Percentiles rank a stretch among this genome's conserved stretches.
phyloP scores from a whole-genome alignment of 1,284 basidiomycete genomes.

The Pisolithus thermaeus region DNA sequence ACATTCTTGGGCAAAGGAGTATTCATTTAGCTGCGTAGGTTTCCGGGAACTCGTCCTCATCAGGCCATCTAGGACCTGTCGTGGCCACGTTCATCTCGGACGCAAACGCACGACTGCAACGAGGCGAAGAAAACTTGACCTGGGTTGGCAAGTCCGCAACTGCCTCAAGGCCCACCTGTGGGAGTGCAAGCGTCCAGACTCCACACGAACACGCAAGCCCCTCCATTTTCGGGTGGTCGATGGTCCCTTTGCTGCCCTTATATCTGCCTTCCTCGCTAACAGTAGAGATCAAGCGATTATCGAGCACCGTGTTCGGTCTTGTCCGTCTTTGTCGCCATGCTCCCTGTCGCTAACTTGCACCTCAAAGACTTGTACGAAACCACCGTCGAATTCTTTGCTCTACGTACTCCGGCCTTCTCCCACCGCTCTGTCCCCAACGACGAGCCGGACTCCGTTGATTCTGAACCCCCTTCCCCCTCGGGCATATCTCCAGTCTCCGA shows the following conservation, averaged over 20 bases:
- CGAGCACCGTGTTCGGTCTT: slow-evolving; percentile 31
- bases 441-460: slow-evolving; percentile 18
- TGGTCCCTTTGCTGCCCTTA: slow-evolving; percentile 9
- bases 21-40: background rate
- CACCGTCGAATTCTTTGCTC: slow-evolving; percentile 55
- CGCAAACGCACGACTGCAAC: slow-evolving; percentile 11
- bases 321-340: slow-evolving; percentile 37
- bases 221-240: slow-evolving; percentile 4
- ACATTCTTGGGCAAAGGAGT: background rate
- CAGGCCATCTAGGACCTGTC: background rate
- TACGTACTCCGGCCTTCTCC: slow-evolving; percentile 34
- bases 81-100: slow-evolving; percentile 2
- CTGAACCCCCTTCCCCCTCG: slow-evolving; percentile 23
- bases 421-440: slow-evolving; percentile 17
- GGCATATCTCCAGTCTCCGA: slow-evolving; percentile 22
- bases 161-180: slow-evolving; percentile 16
- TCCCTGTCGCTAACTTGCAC: slow-evolving; percentile 46
- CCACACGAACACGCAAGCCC: slow-evolving; percentile 18
- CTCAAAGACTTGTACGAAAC: slow-evolving; percentile 53
- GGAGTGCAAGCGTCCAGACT: slow-evolving; percentile 1
- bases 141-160: background rate
- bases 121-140: slow-evolving; percentile 12
- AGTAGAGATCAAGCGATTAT: slow-evolving; percentile 30
- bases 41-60: slow-evolving; percentile 5
- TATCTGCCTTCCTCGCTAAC: slow-evolving; percentile 14